These are phyloP conservation scores for Capsicum chinense DNA, from an alignment of 257 asterid genomes.

Conservation along the genomic window DNA sequence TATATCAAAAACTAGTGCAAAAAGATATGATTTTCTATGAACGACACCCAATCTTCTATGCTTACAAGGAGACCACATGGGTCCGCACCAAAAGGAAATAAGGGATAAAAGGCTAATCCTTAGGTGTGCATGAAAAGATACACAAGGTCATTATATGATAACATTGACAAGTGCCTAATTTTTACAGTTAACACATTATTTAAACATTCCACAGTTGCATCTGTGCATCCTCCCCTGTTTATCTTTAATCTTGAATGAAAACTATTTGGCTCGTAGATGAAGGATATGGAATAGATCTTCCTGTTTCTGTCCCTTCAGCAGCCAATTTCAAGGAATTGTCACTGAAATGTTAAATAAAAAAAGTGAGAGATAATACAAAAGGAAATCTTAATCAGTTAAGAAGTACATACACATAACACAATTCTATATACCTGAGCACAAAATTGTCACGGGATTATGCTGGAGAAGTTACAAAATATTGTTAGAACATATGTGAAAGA, in stretches of 20 bases:
- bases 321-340: constrained; percentile 75
- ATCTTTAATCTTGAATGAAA: constrained; percentile 90
- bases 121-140: constrained; percentile 5
- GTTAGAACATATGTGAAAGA: too few species aligned
- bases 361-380: constrained; percentile 32
- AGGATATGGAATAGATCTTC: constrained; percentile 56
- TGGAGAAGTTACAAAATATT: too few species aligned
- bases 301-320: constrained; percentile 84
- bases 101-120: neutral
- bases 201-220: constrained; percentile 69
- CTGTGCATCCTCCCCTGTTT: constrained; percentile 85
- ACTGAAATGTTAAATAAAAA: constrained; percentile 50
- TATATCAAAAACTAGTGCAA: neutral
- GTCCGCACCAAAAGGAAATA: neutral
- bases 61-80: neutral
- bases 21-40: neutral
- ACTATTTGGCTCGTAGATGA: constrained; percentile 53
- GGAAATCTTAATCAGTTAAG: too few species aligned
- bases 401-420: too few species aligned
- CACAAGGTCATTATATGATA: neutral
- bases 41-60: neutral
- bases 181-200: neutral
- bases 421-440: too few species aligned
- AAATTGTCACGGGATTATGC: too few species aligned
- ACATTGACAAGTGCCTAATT: constrained; percentile 10